Conservation (phyloP, 2,329 filamentous ascomycete genomes). For the Penicillium sp. region DNA sequence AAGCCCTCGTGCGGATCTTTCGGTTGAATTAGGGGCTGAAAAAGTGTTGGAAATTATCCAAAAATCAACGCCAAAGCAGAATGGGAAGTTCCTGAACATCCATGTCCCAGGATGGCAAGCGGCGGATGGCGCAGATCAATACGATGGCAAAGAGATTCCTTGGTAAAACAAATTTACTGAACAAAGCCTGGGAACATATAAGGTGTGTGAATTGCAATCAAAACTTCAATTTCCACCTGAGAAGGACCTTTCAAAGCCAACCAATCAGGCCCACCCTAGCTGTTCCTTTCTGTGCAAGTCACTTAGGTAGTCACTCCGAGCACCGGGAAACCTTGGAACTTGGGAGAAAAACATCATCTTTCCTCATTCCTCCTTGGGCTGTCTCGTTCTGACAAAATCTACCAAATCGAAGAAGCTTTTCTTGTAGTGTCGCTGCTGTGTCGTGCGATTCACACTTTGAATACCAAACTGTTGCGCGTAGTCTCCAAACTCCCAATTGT, state of each 20-base stretch:
- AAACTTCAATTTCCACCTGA: background rate
- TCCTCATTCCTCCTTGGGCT: slow-evolving; percentile 1
- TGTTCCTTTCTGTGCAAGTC: background rate
- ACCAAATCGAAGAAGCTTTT: slow-evolving; percentile 62
- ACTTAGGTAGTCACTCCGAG: background rate
- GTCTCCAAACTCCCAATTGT: slow-evolving; percentile 60
- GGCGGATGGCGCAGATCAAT: slow-evolving; percentile 41
- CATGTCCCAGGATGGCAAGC: slow-evolving; percentile 39
- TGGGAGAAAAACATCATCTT: background rate
- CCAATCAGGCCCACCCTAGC: background rate
- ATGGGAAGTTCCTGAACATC: slow-evolving; percentile 53
- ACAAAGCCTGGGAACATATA: background rate
- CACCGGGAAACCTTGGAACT: background rate
- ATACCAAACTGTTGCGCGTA: slow-evolving; percentile 56
- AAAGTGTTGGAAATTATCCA: slow-evolving; percentile 49
- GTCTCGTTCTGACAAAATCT: slow-evolving; percentile 47
- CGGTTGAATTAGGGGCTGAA: slow-evolving; percentile 41
- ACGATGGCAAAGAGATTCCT: slow-evolving; percentile 37
- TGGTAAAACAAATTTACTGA: slow-evolving; percentile 26
- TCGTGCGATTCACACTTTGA: slow-evolving; percentile 58
- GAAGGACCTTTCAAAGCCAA: background rate
- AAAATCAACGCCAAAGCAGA: slow-evolving; percentile 38
- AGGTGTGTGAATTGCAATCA: background rate
- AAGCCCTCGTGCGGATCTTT: slow-evolving; percentile 43
- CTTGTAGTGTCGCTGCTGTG: slow-evolving; percentile 54